These are phyloP conservation scores for Chrysoporthe cubensis DNA, from an alignment of 2,329 filamentous ascomycete genomes.

Conservation along the genomic window DNA sequence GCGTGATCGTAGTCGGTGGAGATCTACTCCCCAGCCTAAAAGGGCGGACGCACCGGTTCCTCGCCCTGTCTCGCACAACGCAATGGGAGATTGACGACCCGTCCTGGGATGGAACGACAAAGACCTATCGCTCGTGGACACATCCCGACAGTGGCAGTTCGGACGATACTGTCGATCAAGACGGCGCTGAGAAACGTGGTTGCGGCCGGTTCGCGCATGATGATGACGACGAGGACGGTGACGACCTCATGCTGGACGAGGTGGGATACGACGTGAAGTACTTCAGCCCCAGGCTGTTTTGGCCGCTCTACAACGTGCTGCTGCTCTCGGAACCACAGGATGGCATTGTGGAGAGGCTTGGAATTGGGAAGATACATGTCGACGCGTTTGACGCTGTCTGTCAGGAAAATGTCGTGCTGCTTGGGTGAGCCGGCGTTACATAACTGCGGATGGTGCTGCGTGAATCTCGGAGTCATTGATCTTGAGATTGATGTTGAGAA, in stretches of 20 bases:
- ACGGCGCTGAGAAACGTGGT: background rate
- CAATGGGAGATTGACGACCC: conserved; percentile 11
- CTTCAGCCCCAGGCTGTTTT: conserved; percentile 8
- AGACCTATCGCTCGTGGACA: conserved; percentile 16
- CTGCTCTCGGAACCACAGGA: conserved; percentile 13
- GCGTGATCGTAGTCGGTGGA: conserved; percentile 15
- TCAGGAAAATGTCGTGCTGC: conserved; percentile 1
- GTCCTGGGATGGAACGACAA: conserved; percentile 15
- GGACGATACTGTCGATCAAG: background rate
- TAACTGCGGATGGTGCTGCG: background rate
- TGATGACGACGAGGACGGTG: background rate
- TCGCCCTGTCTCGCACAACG: conserved; percentile 19
- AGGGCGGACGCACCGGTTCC: conserved; percentile 16
- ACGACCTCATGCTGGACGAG: background rate
- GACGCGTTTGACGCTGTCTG: conserved; percentile 17
- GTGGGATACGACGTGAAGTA: conserved; percentile 10
- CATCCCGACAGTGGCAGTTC: conserved; percentile 12
- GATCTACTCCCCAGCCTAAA: conserved; percentile 3
- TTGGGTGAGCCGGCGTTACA: background rate
- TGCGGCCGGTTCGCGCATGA: background rate
- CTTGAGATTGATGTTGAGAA: background rate
- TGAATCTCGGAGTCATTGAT: background rate
- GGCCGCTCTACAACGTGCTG: conserved; percentile 21
- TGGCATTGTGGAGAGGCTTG: conserved; percentile 20
- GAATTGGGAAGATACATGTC: conserved; percentile 23